These are phyloP conservation scores for Penstemon eatonii DNA, from an alignment of 257 asterid species.

Conservation along the genomic window DNA sequence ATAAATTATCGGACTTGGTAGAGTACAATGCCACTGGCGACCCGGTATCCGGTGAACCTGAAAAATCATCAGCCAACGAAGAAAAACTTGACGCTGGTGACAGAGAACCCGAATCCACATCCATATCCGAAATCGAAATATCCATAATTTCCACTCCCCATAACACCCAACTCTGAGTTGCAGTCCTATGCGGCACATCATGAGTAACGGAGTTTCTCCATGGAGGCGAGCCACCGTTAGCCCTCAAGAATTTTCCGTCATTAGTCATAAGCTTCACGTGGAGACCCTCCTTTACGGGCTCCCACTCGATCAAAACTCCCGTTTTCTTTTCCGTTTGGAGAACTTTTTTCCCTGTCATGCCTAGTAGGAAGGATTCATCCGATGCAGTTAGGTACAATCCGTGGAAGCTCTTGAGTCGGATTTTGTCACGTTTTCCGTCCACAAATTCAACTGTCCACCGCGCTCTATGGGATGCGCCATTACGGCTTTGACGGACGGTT, in stretches of 20 bases:
- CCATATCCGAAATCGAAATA: constrained; percentile 38
- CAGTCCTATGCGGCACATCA: constrained; percentile 73
- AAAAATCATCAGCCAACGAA: constrained; percentile 41
- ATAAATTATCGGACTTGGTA: neutral
- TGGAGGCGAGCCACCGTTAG: constrained; percentile 76
- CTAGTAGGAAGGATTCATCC: constrained; percentile 57
- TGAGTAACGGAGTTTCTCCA: constrained; percentile 80
- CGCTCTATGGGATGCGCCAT: constrained; percentile 57
- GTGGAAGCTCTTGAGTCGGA: constrained; percentile 68
- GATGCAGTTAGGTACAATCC: constrained; percentile 74
- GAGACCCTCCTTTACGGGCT: constrained; percentile 64
- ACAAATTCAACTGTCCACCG: constrained; percentile 71
- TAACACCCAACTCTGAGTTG: constrained; percentile 72
- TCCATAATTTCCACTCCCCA: constrained; percentile 77
- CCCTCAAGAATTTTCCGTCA: constrained; percentile 69
- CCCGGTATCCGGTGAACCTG: constrained; percentile 48
- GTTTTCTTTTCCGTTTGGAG: constrained; percentile 40
- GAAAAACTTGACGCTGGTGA: constrained; percentile 46
- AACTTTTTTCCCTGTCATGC: constrained; percentile 77
- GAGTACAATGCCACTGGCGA: constrained; percentile 28
- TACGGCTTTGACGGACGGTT: constrained; percentile 62
- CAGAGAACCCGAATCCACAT: constrained; percentile 26
- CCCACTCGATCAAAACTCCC: constrained; percentile 55
- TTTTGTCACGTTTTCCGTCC: constrained; percentile 42
- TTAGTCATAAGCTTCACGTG: constrained; percentile 59